Evolutionary conservation across 768 basidiomycete genomes (phyloP).

Genomic region (Mycena capillaripes): DNA sequence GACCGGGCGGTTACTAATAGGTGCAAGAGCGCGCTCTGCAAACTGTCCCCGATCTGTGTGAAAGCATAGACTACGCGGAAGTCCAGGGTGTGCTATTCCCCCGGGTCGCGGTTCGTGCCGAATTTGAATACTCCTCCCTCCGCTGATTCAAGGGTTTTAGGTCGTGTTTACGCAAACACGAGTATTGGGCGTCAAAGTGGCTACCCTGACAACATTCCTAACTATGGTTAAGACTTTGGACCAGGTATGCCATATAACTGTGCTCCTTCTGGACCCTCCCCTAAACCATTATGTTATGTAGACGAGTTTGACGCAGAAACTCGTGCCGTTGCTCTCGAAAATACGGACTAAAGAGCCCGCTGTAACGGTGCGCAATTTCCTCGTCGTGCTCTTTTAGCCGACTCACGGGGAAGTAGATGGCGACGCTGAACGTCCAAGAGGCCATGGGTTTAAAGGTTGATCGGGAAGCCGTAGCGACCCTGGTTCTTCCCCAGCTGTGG

Average conservation of each 20-base stretch:
- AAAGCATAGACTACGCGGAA: slow-evolving; percentile 95
- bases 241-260: slow-evolving; percentile 64
- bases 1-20: slow-evolving; percentile 52
- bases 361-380: slow-evolving; percentile 77
- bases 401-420: slow-evolving; percentile 70
- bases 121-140: neutral
- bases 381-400: neutral
- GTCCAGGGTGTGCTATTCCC: slow-evolving; percentile 93
- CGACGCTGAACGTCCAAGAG: slow-evolving; percentile 91
- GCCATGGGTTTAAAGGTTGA: slow-evolving; percentile 97
- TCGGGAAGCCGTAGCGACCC: slow-evolving; percentile 90
- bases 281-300: slow-evolving; percentile 43
- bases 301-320: slow-evolving; percentile 92
- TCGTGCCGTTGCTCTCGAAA: slow-evolving; percentile 94
- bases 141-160: slow-evolving; percentile 53
- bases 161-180: slow-evolving; percentile 95
- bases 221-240: slow-evolving; percentile 92
- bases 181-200: slow-evolving; percentile 91
- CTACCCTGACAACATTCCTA: slow-evolving; percentile 85
- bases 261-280: neutral
- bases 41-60: slow-evolving; percentile 88
- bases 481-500: slow-evolving; percentile 95
- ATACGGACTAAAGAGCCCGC: slow-evolving; percentile 97
- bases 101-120: slow-evolving; percentile 83
- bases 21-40: slow-evolving; percentile 94